A percentile compares a stretch with the other conserved stretches of the same genome.
Conservation (phyloP, 2,329 filamentous ascomycete species). For the Nothophoma quercina region DNA sequence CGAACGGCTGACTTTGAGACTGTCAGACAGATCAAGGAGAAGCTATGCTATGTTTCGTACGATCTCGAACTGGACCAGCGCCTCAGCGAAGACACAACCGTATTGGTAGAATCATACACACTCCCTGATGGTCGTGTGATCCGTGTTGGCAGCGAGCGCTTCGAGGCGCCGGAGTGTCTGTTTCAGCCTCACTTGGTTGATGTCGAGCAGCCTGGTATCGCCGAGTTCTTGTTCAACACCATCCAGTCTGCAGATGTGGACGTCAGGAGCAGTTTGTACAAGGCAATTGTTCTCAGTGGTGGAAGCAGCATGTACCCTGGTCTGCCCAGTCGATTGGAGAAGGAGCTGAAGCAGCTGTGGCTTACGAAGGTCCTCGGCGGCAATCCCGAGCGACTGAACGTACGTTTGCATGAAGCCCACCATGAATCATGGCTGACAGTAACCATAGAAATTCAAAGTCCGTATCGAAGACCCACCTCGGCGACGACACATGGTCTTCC, state of each 20-base stretch:
- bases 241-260: slow-evolving; percentile 97
- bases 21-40: slow-evolving; percentile 98
- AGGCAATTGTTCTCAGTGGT: slow-evolving; percentile 94
- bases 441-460: slow-evolving; percentile 90
- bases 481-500: slow-evolving; percentile 98
- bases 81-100: slow-evolving; percentile 95
- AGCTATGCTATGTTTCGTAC: slow-evolving; percentile 99
- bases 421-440: slow-evolving; percentile 27
- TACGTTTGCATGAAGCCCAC: slow-evolving; percentile 47
- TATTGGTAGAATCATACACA: slow-evolving; percentile 96
- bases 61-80: slow-evolving; percentile 96
- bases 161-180: slow-evolving; percentile 96
- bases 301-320: slow-evolving; percentile 99
- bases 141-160: slow-evolving; percentile 93
- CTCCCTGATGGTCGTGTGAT: slow-evolving; percentile 96
- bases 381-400: slow-evolving; percentile 87
- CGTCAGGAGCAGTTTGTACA: slow-evolving; percentile 91
- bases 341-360: slow-evolving; percentile 99
- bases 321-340: slow-evolving; percentile 91
- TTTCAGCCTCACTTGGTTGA: slow-evolving; percentile 99
- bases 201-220: slow-evolving; percentile 95
- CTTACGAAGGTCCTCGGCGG: slow-evolving; percentile 88
- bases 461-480: slow-evolving; percentile 97
- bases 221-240: slow-evolving; percentile 98
- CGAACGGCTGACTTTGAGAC: slow-evolving; percentile 99